Evolutionary conservation across 495 filamentous ascomycete genomes (phyloP).

Genomic region (Peziza echinospora): DNA sequence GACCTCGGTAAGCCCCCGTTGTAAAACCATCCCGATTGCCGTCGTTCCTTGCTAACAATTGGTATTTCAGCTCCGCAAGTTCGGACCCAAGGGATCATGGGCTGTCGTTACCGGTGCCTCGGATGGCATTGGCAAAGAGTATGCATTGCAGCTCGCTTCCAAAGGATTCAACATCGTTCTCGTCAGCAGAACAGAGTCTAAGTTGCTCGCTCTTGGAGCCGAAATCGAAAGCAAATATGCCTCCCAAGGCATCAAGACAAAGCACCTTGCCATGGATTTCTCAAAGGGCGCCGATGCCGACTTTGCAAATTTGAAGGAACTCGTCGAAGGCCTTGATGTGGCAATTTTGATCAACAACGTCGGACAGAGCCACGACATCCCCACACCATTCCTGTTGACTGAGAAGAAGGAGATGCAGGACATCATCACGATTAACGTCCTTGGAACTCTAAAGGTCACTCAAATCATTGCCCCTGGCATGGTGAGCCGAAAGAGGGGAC

Average conservation of each 20-base stretch:
- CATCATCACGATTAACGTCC: slow-evolving; percentile 89
- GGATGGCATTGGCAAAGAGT: slow-evolving; percentile 95
- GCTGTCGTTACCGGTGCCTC: slow-evolving; percentile 88
- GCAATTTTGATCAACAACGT: slow-evolving; percentile 93
- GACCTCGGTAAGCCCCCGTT: background rate
- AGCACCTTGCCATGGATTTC: slow-evolving; percentile 80
- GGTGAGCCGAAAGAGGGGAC: slow-evolving; percentile 54
- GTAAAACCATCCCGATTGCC: background rate
- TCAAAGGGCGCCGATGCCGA: slow-evolving; percentile 49
- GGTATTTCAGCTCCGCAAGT: slow-evolving; percentile 49
- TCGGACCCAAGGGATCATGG: slow-evolving; percentile 84
- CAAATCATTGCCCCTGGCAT: slow-evolving; percentile 69
- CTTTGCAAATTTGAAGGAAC: slow-evolving; percentile 45
- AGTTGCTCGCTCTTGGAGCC: slow-evolving; percentile 52
- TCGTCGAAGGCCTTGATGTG: slow-evolving; percentile 54
- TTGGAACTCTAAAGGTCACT: slow-evolving; percentile 68
- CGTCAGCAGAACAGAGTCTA: slow-evolving; percentile 79
- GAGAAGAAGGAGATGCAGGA: slow-evolving; percentile 53
- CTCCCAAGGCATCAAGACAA: slow-evolving; percentile 36
- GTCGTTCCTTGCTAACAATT: background rate
- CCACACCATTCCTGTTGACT: slow-evolving; percentile 69
- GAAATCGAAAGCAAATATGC: slow-evolving; percentile 49
- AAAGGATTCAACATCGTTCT: slow-evolving; percentile 86
- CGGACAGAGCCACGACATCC: slow-evolving; percentile 78
- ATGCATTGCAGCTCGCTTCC: slow-evolving; percentile 66